phyloP scores from a whole-genome alignment of 441 rosid species.

The Brassica balearica region DNA sequence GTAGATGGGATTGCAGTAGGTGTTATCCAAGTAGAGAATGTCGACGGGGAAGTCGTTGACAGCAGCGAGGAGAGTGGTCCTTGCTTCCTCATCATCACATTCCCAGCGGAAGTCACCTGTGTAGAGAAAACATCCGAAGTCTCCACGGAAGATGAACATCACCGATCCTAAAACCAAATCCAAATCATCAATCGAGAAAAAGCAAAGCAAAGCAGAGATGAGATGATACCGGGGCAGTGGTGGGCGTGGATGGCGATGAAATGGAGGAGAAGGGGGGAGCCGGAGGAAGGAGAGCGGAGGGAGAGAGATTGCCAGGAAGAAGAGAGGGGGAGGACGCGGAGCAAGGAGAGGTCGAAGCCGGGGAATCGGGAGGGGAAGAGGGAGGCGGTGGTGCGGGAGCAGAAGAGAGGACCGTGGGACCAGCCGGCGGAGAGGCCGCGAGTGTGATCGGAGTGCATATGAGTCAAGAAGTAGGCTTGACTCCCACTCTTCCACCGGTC shows the following conservation, averaged over 20 bases:
- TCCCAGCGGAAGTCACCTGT: slow-evolving; percentile 85
- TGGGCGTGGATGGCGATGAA: slow-evolving; percentile 77
- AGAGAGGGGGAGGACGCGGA: slow-evolving; percentile 62
- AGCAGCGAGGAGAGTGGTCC: slow-evolving; percentile 53
- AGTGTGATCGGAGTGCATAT: slow-evolving; percentile 80
- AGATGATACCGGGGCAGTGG: slow-evolving; percentile 73
- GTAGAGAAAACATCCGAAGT: slow-evolving; percentile 74
- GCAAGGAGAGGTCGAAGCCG: slow-evolving; percentile 64
- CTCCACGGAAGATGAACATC: slow-evolving; percentile 83
- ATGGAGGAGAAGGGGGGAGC: slow-evolving; percentile 45
- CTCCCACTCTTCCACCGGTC: slow-evolving; percentile 76
- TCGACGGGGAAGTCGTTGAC: slow-evolving; percentile 50
- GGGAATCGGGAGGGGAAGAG: slow-evolving; percentile 77
- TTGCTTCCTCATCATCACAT: slow-evolving; percentile 48
- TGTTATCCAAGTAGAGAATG: slow-evolving; percentile 74
- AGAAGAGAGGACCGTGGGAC: slow-evolving; percentile 70
- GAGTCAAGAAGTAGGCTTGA: slow-evolving; percentile 79
- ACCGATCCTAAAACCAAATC: slow-evolving; percentile 55
- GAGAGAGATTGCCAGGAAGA: slow-evolving; percentile 61
- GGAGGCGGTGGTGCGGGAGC: slow-evolving; percentile 78
- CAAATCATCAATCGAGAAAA: slow-evolving; percentile 2
- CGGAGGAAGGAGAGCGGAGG: slow-evolving; percentile 57
- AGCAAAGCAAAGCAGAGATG: neutral
- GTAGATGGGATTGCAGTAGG: slow-evolving; percentile 73
- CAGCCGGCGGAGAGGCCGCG: slow-evolving; percentile 65